Conservation (phyloP, 768 basidiomycete species). For the Russula olivacea region DNA sequence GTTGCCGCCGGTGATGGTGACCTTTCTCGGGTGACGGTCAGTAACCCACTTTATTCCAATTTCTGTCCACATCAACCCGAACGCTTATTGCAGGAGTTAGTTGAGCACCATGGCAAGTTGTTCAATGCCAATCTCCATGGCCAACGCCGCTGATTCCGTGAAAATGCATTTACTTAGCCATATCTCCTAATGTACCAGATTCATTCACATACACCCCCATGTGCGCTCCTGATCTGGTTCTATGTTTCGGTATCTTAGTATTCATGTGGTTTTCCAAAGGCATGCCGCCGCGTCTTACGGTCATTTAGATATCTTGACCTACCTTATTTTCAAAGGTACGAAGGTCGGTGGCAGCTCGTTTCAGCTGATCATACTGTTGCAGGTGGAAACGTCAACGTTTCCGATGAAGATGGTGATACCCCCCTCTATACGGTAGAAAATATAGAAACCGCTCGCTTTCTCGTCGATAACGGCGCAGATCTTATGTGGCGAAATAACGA, state of each 20-base stretch:
- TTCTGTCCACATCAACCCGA: slow-evolving; percentile 3
- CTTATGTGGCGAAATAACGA: slow-evolving; percentile 59
- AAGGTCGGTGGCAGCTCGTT: slow-evolving; percentile 8
- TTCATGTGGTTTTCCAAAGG: slow-evolving; percentile 38
- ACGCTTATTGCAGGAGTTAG: slow-evolving; percentile 5
- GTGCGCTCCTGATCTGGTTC: slow-evolving; percentile 35
- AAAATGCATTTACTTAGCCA: slow-evolving; percentile 27
- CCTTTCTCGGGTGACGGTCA: slow-evolving; percentile 64
- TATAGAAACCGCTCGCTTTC: slow-evolving; percentile 66
- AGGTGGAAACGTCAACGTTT: slow-evolving; percentile 86
- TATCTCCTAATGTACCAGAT: slow-evolving; percentile 70
- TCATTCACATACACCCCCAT: slow-evolving; percentile 76
- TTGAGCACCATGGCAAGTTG: slow-evolving; percentile 53
- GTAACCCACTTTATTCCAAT: background rate
- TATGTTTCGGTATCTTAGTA: background rate
- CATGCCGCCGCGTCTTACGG: slow-evolving; percentile 94
- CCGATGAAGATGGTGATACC: slow-evolving; percentile 85
- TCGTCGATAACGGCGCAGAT: slow-evolving; percentile 72
- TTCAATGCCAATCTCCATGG: slow-evolving; percentile 37
- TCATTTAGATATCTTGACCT: slow-evolving; percentile 67
- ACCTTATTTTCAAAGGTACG: slow-evolving; percentile 67
- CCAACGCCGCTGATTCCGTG: slow-evolving; percentile 7
- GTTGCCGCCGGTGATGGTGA: slow-evolving; percentile 91
- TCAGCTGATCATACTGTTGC: slow-evolving; percentile 6
- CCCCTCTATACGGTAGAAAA: slow-evolving; percentile 88